Base-by-base conservation (phyloP, 176 grass and related monocot species). In the Otatea glauca region DNA sequence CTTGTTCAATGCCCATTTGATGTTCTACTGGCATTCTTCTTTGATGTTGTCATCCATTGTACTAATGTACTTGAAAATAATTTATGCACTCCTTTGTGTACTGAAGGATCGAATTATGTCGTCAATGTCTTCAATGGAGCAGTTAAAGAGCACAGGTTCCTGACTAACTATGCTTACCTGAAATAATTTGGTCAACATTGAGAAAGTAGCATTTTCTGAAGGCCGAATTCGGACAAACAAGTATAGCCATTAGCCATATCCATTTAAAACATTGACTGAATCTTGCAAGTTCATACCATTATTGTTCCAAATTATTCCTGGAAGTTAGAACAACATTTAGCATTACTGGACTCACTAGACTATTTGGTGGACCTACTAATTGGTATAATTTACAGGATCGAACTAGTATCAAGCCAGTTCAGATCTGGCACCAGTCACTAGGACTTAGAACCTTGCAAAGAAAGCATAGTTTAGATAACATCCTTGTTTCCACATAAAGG, bases 101-200 rank as follows among this genome's bases (percentile, higher is more conserved):
- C 34, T 35, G 34, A 37, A 37, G 37, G 37, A 37, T 37, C 37
- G 37, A 37, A 37, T 37, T 37, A 37, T 2, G 37, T 37, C 37
- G 5, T 37, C 37, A 37, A 37, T 37, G 37, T 99, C 96, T 92
- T 94, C 96, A 18, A 99, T 91, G 21, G 93, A 89, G 71, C 96
- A 99, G 67, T 99, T 99, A 83, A 99, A 99, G 63, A 99, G 89
- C 17, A 90, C 78, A 60, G 96, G 96, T 58, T 99, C 96, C 86
- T 99, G 96, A 39, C 96, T 99, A 74, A 99, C 96, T 88, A 99
- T 99, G 91, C 96, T 99, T 5, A 99, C 89, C 96, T 99, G 91
- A 84, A 84, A 88, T 69, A 27, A 87, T 64, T 85, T 21, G 34
- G 54, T 41, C 29, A 73, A 74, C 56, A 65, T 72, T 56, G 20